Conservation (phyloP, 352 stramenopile genomes). For the Phytophthora agathidicida region DNA sequence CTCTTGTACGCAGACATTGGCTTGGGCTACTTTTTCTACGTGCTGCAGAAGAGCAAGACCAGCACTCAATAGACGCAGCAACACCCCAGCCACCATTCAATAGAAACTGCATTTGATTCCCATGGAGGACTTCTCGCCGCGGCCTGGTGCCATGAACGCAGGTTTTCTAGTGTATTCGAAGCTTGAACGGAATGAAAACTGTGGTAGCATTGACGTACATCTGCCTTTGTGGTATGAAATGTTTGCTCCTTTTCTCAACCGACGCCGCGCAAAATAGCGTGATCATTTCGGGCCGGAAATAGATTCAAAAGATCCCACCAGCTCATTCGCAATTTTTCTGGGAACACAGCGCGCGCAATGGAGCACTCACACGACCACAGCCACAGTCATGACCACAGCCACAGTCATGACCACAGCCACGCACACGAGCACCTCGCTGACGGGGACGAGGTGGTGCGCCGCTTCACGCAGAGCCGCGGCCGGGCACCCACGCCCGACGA, state of each 20-base stretch:
- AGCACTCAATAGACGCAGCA: constrained; percentile 13
- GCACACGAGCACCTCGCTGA: constrained; percentile 55
- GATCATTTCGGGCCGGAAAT: no score
- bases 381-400: constrained; percentile 39
- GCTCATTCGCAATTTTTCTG: constrained; percentile 26
- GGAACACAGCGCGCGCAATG: no score
- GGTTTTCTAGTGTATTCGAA: no score
- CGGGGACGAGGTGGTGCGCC: constrained; percentile 69
- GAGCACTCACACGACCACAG: constrained; percentile 39
- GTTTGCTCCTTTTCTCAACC: no score
- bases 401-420: constrained; percentile 45
- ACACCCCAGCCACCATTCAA: not conserved
- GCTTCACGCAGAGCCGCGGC: constrained; percentile 66
- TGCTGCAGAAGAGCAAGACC: constrained; percentile 44
- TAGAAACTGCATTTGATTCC: constrained; percentile 12
- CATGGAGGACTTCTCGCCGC: no score
- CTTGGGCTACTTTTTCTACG: constrained; percentile 70
- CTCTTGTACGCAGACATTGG: constrained; percentile 44
- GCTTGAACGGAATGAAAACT: no score
- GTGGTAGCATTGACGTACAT: not conserved
- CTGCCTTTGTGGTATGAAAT: no score
- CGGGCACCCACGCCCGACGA: constrained; percentile 75
- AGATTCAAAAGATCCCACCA: constrained; percentile 19
- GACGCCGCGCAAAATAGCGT: no score
- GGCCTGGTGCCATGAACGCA: no score